Evolutionary conservation across 768 basidiomycete species (phyloP).

Genomic region (Suillus fuscotomentosus): DNA sequence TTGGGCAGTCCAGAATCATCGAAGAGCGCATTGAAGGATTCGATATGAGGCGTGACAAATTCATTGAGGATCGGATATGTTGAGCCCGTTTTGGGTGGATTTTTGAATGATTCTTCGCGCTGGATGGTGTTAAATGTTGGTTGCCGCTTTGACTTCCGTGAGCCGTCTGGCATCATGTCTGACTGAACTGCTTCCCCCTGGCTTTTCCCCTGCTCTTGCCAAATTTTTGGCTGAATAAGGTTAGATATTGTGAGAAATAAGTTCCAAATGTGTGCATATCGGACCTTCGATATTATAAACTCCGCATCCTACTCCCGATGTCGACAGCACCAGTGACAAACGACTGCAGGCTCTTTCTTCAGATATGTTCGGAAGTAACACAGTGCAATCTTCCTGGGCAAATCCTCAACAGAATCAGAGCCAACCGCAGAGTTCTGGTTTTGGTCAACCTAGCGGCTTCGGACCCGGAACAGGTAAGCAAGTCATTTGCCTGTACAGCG

Average conservation of each 20-base stretch:
- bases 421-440: conserved; percentile 57
- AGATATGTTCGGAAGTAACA: conserved; percentile 60
- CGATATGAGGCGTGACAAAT: conserved; percentile 90
- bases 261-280: conserved; percentile 22
- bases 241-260: conserved; percentile 16
- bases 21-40: conserved; percentile 95
- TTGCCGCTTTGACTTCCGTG: conserved; percentile 34
- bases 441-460: conserved; percentile 71
- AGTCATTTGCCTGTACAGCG: conserved; percentile 25
- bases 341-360: conserved; percentile 21
- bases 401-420: conserved; percentile 67
- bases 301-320: conserved; percentile 18
- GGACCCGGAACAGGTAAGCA: conserved; percentile 50
- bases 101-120: conserved; percentile 75
- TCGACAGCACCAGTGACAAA: conserved; percentile 17
- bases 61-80: conserved; percentile 84
- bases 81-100: conserved; percentile 67
- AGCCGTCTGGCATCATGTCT: conserved; percentile 49
- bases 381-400: conserved; percentile 63
- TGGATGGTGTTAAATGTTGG: conserved; percentile 80
- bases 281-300: conserved; percentile 16
- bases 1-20: conserved; percentile 83
- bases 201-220: background rate
- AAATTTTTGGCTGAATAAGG: conserved; percentile 12
- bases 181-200: background rate